Percentiles rank a stretch among this genome's conserved stretches.
phyloP scores from a whole-genome alignment of 192 early-diverging fungal species.

The Diversispora epigaea region DNA sequence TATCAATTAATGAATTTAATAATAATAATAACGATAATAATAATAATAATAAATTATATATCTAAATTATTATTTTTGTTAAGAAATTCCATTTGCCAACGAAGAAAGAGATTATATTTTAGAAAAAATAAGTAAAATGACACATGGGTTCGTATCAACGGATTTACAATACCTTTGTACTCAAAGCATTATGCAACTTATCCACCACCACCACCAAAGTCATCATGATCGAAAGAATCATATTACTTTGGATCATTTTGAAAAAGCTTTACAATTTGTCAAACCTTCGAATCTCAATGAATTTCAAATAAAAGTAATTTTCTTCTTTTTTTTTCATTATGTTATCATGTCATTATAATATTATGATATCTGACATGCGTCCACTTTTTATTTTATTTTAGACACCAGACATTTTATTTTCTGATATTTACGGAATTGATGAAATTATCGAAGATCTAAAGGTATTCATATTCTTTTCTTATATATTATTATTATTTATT shows the following conservation, averaged over 20 bases:
- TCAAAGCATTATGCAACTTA: constrained; percentile 46
- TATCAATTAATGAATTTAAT: background rate
- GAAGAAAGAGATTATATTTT: constrained; percentile 41
- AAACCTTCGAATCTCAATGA: constrained; percentile 60
- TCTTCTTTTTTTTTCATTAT: too few relatives aligned
- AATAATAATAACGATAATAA: too few relatives aligned
- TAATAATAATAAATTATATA: too few relatives aligned
- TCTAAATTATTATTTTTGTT: background rate
- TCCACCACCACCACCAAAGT: background rate
- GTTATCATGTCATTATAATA: background rate
- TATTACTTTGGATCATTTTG: constrained; percentile 43
- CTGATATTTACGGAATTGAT: constrained; percentile 77
- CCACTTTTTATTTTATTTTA: constrained; percentile 24
- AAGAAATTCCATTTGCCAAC: constrained; percentile 53
- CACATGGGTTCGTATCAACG: constrained; percentile 80
- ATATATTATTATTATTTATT: constrained; percentile 39
- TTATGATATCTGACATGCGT: background rate
- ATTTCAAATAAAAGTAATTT: constrained; percentile 45
- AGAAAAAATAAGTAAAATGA: constrained; percentile 43
- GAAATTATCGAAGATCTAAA: constrained; percentile 61
- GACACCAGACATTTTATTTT: constrained; percentile 64
- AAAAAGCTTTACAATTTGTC: constrained; percentile 42
- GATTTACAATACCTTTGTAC: constrained; percentile 73
- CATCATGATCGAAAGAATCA: background rate
- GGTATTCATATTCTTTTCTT: constrained; percentile 44